These are phyloP conservation scores for Russula olivacea DNA, from an alignment of 768 basidiomycete genomes.

Conservation along the genomic window DNA sequence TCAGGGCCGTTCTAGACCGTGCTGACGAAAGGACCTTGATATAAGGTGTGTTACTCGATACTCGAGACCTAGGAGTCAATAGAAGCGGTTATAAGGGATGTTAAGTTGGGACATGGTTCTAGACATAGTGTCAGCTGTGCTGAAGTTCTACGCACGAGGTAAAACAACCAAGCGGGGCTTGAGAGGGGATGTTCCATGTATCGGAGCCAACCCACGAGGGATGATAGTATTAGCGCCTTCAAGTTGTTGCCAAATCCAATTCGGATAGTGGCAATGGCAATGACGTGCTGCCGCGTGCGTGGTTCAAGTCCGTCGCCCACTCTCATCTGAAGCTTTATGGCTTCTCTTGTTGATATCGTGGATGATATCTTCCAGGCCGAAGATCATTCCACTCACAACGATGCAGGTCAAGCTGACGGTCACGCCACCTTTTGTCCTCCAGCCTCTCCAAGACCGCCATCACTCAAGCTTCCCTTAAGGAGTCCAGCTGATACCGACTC, in stretches of 20 bases:
- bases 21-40: neutral
- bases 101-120: neutral
- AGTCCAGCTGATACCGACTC: neutral
- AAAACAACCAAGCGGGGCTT: neutral
- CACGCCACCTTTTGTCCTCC: neutral
- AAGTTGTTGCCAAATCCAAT: too few relatives aligned
- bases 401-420: neutral
- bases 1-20: neutral
- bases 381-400: neutral
- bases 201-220: too few relatives aligned
- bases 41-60: neutral
- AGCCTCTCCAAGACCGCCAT: conserved; percentile 5
- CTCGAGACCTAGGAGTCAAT: neutral
- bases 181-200: neutral
- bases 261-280: neutral
- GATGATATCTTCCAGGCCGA: neutral
- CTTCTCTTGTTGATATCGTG: neutral
- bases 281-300: too few relatives aligned
- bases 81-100: neutral
- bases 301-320: neutral
- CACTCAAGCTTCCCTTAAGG: neutral
- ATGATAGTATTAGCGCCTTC: too few relatives aligned
- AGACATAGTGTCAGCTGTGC: neutral
- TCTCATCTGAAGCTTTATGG: neutral
- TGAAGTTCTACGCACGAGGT: neutral